Base-by-base conservation (phyloP, 2,329 filamentous ascomycete genomes). In the Mollisia scopiformis region DNA sequence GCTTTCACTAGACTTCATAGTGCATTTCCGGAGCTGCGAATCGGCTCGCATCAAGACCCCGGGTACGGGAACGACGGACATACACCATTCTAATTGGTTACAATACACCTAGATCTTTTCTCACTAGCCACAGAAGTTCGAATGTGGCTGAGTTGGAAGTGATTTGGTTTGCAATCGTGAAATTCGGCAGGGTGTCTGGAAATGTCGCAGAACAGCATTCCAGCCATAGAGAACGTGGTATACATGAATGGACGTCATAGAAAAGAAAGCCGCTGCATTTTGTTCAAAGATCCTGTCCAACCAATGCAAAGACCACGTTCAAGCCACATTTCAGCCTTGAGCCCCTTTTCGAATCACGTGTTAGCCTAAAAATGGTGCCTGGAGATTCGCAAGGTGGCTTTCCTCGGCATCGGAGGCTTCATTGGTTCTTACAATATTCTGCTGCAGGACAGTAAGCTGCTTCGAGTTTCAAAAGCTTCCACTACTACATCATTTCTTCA, bases 391-490 rank as follows among this genome's bases (percentile, higher is more conserved):
- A 11, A 25, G 21, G 43, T 16, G 43, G 10, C 43, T 47, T 47
- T 28, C 23, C 43, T 28, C 43, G 25, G 43, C 43, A 25, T 21
- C 28, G 23, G 43, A 43, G 23, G 8, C 8, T 27, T 23, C 23
- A 47, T 47, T 47, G 43, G 43, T 28, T 28, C 43, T 16, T 10
- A 25, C 39, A 43, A 27, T 23, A 25, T 27, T n/a, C 21, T 51
- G 30, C 49, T 51, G 49, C 49, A 31, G 49, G 49, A 51, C 49
- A 51, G 49, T 51, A 33, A 51, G 49, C 49, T 35, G 49, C 49
- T 31, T 49, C 46, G 30, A 51, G 49, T 51, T 51, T 51, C 49
- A 51, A 14, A 31, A 49, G 25, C 23, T 51, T 51, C 49, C 14
- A 33, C 49, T n/a, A 30, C 51, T 30, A 35, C 51, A 33, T 35